Percentiles rank a stretch among this genome's conserved stretches.
Evolutionary conservation across 768 basidiomycete species (phyloP).

Genomic region (Plicaturopsis crispa): DNA sequence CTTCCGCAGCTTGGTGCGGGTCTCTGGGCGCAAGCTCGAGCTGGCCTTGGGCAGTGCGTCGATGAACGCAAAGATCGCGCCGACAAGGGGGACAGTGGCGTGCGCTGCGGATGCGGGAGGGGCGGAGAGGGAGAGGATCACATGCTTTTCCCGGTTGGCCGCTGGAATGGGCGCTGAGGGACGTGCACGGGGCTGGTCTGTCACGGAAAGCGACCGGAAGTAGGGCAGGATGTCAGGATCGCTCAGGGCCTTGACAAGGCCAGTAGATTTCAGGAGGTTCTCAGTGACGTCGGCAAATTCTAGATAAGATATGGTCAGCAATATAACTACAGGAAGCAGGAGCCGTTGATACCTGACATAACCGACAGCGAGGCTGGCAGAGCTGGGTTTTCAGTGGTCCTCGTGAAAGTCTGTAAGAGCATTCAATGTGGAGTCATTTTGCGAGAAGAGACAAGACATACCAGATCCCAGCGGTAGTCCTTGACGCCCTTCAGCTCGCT

Average conservation of each 20-base stretch:
- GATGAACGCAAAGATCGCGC: slow-evolving; percentile 66
- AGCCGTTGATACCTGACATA: slow-evolving; percentile 54
- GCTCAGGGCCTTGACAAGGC: slow-evolving; percentile 51
- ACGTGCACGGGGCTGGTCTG: slow-evolving; percentile 77
- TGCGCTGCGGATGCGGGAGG: slow-evolving; percentile 41
- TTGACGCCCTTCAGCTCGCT: slow-evolving; percentile 65
- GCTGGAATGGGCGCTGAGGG: slow-evolving; percentile 46
- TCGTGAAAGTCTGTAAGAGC: slow-evolving; percentile 65
- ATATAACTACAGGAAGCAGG: slow-evolving; percentile 1
- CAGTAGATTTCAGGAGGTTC: slow-evolving; percentile 55
- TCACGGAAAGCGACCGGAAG: slow-evolving; percentile 84
- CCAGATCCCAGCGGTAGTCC: slow-evolving; percentile 79
- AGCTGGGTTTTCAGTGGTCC: slow-evolving; percentile 55
- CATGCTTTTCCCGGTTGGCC: slow-evolving; percentile 56
- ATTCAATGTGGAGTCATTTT: slow-evolving; percentile 2
- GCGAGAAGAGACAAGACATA: slow-evolving; percentile 29
- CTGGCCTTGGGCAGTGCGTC: slow-evolving; percentile 52
- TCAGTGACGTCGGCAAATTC: slow-evolving; percentile 88
- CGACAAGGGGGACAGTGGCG: slow-evolving; percentile 52
- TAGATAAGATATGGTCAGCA: slow-evolving; percentile 16
- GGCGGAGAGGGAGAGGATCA: slow-evolving; percentile 58
- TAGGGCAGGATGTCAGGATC: slow-evolving; percentile 61
- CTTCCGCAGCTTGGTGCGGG: slow-evolving; percentile 68
- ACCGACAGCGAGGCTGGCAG: slow-evolving; percentile 60
- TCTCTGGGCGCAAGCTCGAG: slow-evolving; percentile 75